Conservation (phyloP, 495 filamentous ascomycete genomes). For the Trichocladium uniseriatum region DNA sequence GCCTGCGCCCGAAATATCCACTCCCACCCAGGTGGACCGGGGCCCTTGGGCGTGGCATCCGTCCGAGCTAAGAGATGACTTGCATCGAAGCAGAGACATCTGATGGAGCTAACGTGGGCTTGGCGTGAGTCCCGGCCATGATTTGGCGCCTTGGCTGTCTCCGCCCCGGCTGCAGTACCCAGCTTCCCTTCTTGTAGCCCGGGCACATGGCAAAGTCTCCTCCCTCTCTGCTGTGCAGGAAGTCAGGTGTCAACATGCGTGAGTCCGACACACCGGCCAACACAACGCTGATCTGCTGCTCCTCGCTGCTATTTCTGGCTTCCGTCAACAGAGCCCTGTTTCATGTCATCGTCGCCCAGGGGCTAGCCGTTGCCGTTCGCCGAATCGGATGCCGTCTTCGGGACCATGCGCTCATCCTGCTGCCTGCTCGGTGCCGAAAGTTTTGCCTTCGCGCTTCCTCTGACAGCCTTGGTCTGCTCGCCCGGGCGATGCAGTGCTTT, state of each 20-base stretch:
- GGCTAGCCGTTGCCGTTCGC: constrained; percentile 1
- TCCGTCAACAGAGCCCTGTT: background rate
- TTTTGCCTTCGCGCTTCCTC: background rate
- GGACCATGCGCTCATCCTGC: background rate
- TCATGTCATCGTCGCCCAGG: too few species aligned
- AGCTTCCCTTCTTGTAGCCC: background rate
- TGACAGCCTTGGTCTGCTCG: background rate
- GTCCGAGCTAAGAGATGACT: constrained; percentile 4
- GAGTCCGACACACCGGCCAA: too few species aligned
- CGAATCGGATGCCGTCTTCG: constrained; percentile 11
- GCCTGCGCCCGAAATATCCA: constrained; percentile 5
- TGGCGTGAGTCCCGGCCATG: background rate
- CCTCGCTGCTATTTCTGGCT: constrained; percentile 3
- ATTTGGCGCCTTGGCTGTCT: background rate
- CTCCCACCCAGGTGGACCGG: too few species aligned
- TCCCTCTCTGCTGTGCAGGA: background rate
- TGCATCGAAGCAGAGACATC: constrained; percentile 5
- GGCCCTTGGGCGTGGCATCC: background rate
- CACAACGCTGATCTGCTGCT: constrained; percentile 3
- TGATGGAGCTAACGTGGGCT: background rate
- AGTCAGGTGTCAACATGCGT: background rate
- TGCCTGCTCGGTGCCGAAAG: constrained; percentile 14
- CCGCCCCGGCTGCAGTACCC: background rate
- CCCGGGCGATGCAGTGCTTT: background rate
- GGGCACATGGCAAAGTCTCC: background rate